Percentiles rank a stretch among this genome's conserved stretches.
Conservation (phyloP, 805 yeast genomes). For the Ogataea naganishii region DNA sequence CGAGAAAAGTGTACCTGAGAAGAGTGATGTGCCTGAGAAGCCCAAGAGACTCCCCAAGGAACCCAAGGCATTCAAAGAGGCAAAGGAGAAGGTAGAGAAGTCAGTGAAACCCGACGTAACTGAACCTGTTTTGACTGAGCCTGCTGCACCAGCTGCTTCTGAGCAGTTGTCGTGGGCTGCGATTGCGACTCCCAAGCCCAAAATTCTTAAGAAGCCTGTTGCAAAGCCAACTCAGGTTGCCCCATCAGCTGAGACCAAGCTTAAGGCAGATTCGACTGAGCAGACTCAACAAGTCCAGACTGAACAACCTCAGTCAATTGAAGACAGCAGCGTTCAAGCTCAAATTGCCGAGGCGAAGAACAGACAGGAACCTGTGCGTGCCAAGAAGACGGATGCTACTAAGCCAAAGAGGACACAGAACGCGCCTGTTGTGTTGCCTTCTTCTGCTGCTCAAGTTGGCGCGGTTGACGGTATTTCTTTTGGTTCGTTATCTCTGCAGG, state of each 20-base stretch:
- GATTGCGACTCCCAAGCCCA: constrained; percentile 17
- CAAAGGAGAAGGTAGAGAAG: not conserved
- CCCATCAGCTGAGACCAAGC: constrained; percentile 1
- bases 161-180: constrained; percentile 16
- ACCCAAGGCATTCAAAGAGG: constrained; percentile 2
- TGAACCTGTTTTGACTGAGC: not conserved
- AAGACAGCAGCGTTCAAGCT: constrained; percentile 1
- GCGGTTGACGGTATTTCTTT: constrained; percentile 43
- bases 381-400: too few relatives aligned
- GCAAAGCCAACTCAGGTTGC: constrained; percentile 10
- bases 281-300: not conserved
- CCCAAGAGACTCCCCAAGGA: not conserved
- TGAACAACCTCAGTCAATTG: constrained; percentile 1
- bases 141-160: constrained; percentile 7
- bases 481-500: constrained; percentile 42
- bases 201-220: constrained; percentile 12
- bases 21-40: not conserved
- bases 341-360: too few relatives aligned
- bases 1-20: constrained; percentile 3
- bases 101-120: not conserved
- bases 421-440: constrained; percentile 37
- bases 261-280: not conserved
- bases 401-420: constrained; percentile 10
- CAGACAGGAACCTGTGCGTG: constrained; percentile 1
- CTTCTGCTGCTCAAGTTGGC: constrained; percentile 33